Base-by-base conservation (phyloP, 768 basidiomycete species). In the Nidula microcarpa region DNA sequence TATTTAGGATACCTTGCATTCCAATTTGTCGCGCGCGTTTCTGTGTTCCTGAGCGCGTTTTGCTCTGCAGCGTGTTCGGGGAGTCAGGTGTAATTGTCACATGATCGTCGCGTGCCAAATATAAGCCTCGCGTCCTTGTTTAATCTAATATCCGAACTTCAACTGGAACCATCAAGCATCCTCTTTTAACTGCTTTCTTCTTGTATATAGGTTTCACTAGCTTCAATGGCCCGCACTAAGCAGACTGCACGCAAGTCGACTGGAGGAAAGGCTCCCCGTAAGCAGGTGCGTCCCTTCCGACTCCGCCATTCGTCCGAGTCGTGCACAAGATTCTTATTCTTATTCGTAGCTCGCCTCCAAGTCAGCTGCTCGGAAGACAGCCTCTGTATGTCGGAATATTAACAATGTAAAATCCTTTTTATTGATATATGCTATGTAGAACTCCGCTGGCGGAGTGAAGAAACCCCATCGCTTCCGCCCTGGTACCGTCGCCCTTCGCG, bases 401-500 rank as follows among this genome's bases (percentile, higher is more conserved):
- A 30, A 46, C 36, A 30, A 13, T 43, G 13, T 51, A n/a, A 33
- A 4, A 1, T 41, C 39, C 39, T 41, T n/a, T 18, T 14, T 14
- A 39, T 16, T n/a, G 51, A 43, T 46, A 34, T 39, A 52, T 39
- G 32, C n/a, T 10, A 33, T 11, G 49, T 18, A 56, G 70, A 65
- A 65, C 50, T 64, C 76, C 51, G 65, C 78, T 53, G 79, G 79
- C 63, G 81, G 81, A 66, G 80, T 86, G 67, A 85, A 85, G 80
- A 60, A 50, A 23, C 48, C 33, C 6, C 88, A 91, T 69, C 76
- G 88, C 61, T 90, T 88, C 79, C 76, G 81, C 57, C 82, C 82
- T 62, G 82, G 89, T 72, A 91, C 89, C 52, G 89, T 91, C 71
- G 90, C 89, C 50, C 85, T 91, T 58, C 87, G 90, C 68, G 87